Evolutionary conservation across 2,329 filamentous ascomycete species (phyloP), one percentile per base, ranked within the genome.

Genomic region (Tolypocladium amazonense): DNA sequence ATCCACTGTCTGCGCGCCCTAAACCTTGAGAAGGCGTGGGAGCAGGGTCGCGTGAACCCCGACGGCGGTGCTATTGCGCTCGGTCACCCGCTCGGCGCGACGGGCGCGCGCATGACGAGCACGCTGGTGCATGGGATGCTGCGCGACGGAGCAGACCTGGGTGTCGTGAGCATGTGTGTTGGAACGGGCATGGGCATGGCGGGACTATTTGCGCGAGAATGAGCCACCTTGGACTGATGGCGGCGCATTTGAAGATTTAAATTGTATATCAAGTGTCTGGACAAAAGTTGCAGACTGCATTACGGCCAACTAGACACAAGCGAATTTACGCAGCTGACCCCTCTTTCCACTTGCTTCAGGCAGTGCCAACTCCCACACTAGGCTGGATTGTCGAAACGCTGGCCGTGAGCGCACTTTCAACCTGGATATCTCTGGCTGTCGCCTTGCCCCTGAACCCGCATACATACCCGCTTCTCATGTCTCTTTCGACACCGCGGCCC

Each of bases 1-100:
- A 73, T 88, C 6, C 81, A 96, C 75, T 92, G 88, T 67, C 76
- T 93, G 54, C 78, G 90, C 62, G 81, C 85, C 67, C 70, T 94
- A 14, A 88, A 86, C 0, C 76, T 93, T 25, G 86, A 86, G 71
- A 71, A 76, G 68, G 83, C 69, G 65, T 85, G 79, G 76, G 81
- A 87, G 66, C 75, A 83, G 59, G 84, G 83, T 9, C 87, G 83
- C 74, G 88, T 97, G 23, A 97, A 97, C 75, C 91, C 91, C 0
- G 92, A 95, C 67, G 93, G 93, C 62, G 92, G 93, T 38, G 93
- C 92, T 2, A 96, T 97, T 72, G 92, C 93, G n/a, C 76, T 97
- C 30, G 93, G 93, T 1, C 93, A 97, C 72, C 92, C 92, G 7
- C 81, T 97, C 1, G 92, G 93, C 55, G 92, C 92, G 38, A 97